Conservation (phyloP, 1,139 yeast genomes). For the Kodamaea sp. region DNA sequence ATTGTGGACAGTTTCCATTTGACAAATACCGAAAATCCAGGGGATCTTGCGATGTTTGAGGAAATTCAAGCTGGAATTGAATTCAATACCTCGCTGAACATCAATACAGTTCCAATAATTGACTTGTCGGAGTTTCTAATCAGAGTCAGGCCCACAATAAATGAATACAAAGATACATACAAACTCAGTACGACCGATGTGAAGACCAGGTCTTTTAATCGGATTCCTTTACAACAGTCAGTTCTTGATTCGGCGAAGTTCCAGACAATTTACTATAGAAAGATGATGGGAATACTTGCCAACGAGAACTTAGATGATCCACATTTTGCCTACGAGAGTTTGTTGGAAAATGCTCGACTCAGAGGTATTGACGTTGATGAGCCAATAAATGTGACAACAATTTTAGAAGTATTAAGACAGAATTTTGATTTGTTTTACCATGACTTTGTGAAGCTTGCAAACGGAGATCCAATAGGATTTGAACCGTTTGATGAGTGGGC, state of each 20-base stretch:
- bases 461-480: conserved; percentile 48
- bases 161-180: conserved; percentile 13
- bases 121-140: conserved; percentile 26
- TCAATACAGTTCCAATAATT: conserved; percentile 16
- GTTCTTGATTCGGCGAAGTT: conserved; percentile 50
- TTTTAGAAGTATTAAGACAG: conserved; percentile 37
- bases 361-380: conserved; percentile 50
- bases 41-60: conserved; percentile 24
- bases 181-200: conserved; percentile 44
- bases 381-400: conserved; percentile 44
- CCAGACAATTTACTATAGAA: conserved; percentile 58
- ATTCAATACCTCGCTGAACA: conserved; percentile 10
- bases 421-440: conserved; percentile 32
- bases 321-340: conserved; percentile 15
- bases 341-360: conserved; percentile 45
- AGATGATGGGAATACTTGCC: conserved; percentile 19
- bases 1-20: conserved; percentile 54
- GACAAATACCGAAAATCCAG: conserved; percentile 14
- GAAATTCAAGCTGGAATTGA: conserved; percentile 21
- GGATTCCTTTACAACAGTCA: conserved; percentile 47
- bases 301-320: conserved; percentile 3
- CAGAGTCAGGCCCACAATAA: conserved; percentile 17
- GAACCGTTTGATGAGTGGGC: conserved; percentile 34
- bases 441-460: conserved; percentile 49
- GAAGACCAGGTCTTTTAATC: conserved; percentile 51